These are phyloP conservation scores for Cutaneotrichosporon daszewskae DNA, from an alignment of 1,284 basidiomycete genomes.

Conservation along the genomic window DNA sequence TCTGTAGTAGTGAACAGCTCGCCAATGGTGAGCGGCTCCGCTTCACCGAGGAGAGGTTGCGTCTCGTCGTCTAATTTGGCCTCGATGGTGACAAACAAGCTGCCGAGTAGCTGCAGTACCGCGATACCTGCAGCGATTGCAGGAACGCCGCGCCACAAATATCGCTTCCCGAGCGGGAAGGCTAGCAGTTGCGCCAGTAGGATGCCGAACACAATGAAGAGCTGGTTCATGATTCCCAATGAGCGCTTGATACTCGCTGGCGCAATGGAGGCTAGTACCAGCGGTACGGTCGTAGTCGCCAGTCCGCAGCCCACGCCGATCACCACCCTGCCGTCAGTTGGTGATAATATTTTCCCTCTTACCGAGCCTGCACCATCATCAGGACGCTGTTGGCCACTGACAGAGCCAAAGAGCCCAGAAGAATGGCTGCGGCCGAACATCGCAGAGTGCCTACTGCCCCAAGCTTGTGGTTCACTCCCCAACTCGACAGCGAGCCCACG, in stretches of 20 bases:
- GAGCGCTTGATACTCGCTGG: constrained; percentile 42
- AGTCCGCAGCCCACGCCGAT: constrained; percentile 49
- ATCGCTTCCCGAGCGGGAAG: constrained; percentile 33
- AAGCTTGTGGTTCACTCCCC: constrained; percentile 13
- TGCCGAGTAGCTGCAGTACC: constrained; percentile 38
- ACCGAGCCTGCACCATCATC: constrained; percentile 30
- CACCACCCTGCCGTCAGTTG: constrained; percentile 27
- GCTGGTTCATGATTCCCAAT: constrained; percentile 49
- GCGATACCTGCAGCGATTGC: constrained; percentile 31
- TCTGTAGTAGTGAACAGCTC: constrained; percentile 29
- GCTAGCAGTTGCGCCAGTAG: constrained; percentile 45
- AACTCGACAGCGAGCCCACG: constrained; percentile 31
- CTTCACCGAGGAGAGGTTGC: not conserved
- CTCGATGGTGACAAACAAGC: constrained; percentile 14
- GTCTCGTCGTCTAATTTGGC: not conserved
- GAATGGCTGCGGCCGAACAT: constrained; percentile 15
- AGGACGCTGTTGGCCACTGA: constrained; percentile 20
- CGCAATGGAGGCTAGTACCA: constrained; percentile 48
- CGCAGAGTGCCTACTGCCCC: constrained; percentile 29
- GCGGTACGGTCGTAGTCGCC: constrained; percentile 47
- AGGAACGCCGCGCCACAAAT: constrained; percentile 45
- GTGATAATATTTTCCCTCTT: constrained; percentile 3
- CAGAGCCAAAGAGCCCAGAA: constrained; percentile 24
- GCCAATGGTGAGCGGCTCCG: constrained; percentile 22
- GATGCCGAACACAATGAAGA: constrained; percentile 45